These are phyloP conservation scores for Phtheirospermum japonicum DNA, from an alignment of 257 asterid species.

Conservation along the genomic window DNA sequence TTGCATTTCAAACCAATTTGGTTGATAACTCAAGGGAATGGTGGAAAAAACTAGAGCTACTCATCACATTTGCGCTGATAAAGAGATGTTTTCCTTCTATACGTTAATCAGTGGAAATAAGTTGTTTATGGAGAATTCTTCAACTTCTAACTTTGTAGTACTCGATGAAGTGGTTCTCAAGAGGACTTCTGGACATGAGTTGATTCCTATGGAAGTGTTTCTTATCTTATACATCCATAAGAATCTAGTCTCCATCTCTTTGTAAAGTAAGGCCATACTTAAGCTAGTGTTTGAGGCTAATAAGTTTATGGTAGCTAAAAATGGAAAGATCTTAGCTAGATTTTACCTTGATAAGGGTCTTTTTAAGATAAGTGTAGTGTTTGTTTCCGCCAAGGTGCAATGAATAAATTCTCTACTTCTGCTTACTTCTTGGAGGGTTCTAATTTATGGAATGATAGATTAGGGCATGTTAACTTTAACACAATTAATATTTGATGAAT, in stretches of 20 bases:
- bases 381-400: not conserved
- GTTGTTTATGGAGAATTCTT: not conserved
- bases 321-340: not conserved
- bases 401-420: not conserved
- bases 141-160: not conserved
- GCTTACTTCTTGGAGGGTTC: too few species aligned
- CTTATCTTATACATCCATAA: not conserved
- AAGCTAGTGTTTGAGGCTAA: not conserved
- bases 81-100: not conserved
- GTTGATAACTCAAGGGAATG: not conserved
- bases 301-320: not conserved
- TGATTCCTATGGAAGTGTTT: not conserved
- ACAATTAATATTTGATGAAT: not conserved
- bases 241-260: not conserved
- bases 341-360: not conserved
- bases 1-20: not conserved
- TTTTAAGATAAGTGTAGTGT: not conserved
- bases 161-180: not conserved
- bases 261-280: too few species aligned
- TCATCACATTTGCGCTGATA: not conserved
- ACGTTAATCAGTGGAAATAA: not conserved
- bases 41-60: not conserved
- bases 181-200: not conserved
- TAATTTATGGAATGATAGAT: too few species aligned
- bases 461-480: not conserved